A percentile compares a stretch with the other conserved stretches of the same genome.
Conservation (phyloP, 2,329 filamentous ascomycete genomes). For the Alternaria solani region DNA sequence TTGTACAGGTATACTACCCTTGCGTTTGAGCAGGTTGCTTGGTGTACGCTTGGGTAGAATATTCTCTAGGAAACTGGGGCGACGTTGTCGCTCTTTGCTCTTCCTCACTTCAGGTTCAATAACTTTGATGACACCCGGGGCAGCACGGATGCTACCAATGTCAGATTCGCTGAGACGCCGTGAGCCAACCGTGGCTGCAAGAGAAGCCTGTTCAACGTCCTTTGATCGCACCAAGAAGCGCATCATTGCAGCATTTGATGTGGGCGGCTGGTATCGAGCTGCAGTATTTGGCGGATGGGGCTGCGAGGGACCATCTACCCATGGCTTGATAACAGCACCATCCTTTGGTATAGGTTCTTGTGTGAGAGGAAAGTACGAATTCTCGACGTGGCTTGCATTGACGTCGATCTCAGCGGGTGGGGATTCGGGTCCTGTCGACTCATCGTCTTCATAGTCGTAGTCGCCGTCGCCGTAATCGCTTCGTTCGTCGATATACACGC, state of each 20-base stretch:
- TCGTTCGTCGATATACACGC: conserved; percentile 52
- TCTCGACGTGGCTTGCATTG: conserved; percentile 33
- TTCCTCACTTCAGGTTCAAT: conserved; percentile 58
- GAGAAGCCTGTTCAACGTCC: conserved; percentile 63
- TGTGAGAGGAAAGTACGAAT: conserved; percentile 43
- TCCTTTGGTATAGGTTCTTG: conserved; percentile 30
- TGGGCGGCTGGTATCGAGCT: conserved; percentile 58
- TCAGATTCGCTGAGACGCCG: conserved; percentile 70
- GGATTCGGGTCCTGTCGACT: conserved; percentile 42
- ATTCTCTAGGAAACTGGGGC: conserved; percentile 63
- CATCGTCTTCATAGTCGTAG: conserved; percentile 47
- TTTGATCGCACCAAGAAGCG: conserved; percentile 59
- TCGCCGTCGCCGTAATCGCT: conserved; percentile 51
- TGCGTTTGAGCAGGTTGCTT: conserved; percentile 60
- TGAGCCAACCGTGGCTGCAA: conserved; percentile 75
- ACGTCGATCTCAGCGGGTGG: conserved; percentile 47
- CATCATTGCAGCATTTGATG: conserved; percentile 64
- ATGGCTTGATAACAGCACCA: conserved; percentile 51
- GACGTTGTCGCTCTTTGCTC: conserved; percentile 53
- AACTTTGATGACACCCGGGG: conserved; percentile 68
- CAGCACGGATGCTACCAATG: conserved; percentile 66
- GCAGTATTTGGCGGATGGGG: conserved; percentile 41
- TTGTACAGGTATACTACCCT: conserved; percentile 48
- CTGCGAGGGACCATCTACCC: conserved; percentile 57
- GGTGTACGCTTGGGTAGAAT: conserved; percentile 54